phyloP scores from a whole-genome alignment of 441 rosid genomes.

The Erodium chrysanthum region DNA sequence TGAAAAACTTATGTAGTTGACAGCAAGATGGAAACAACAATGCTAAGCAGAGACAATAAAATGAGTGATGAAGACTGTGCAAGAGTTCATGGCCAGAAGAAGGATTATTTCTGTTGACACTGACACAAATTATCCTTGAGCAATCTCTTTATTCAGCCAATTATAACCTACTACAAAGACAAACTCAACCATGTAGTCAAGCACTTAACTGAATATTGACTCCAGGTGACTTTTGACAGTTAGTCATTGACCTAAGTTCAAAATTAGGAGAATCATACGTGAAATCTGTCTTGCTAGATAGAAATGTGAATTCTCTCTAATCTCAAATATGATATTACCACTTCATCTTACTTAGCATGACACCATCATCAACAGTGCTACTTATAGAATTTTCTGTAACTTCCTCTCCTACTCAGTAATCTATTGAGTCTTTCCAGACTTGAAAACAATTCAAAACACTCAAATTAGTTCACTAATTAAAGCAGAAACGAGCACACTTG shows the following conservation, averaged over 20 bases:
- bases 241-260: not conserved
- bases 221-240: not conserved
- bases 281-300: not conserved
- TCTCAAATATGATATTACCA: not conserved
- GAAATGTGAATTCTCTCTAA: not conserved
- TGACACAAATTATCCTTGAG: not conserved
- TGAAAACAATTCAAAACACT: not conserved
- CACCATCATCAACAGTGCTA: not conserved
- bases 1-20: not conserved
- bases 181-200: not conserved
- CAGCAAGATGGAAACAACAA: constrained; percentile 1
- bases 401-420: not conserved
- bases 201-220: not conserved
- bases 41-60: not conserved
- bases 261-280: not conserved
- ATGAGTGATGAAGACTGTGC: not conserved
- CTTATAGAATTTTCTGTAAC: not conserved
- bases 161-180: not conserved
- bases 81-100: not conserved
- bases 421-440: not conserved
- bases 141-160: not conserved
- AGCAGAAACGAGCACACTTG: not conserved
- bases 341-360: not conserved
- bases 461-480: not conserved
- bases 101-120: not conserved